Conservation (phyloP, 129 eudicot species). For the Flaveria robusta region DNA sequence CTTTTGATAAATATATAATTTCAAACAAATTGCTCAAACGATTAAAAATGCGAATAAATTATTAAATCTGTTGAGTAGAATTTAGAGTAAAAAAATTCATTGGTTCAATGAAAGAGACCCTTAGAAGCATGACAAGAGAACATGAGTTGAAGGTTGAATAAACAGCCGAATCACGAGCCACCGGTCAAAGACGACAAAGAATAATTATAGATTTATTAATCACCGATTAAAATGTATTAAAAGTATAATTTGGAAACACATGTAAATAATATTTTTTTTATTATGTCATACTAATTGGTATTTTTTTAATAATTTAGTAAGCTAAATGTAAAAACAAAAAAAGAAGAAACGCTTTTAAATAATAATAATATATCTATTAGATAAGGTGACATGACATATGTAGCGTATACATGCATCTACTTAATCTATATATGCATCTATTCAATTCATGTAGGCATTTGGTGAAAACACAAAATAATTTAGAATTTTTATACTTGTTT, state of each 20-base stretch:
- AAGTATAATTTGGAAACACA: background rate
- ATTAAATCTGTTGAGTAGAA: background rate
- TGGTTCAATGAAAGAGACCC: slow-evolving; percentile 33
- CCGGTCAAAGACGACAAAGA: background rate
- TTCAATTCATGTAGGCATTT: slow-evolving; percentile 8
- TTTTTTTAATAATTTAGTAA: background rate
- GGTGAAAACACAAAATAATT: slow-evolving; percentile 1
- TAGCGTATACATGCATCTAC: slow-evolving; percentile 4
- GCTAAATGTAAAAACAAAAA: background rate
- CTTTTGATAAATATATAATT: background rate
- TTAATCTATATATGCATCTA: background rate
- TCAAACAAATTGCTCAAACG: background rate
- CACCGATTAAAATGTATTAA: background rate
- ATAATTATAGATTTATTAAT: background rate
- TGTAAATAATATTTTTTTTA: background rate
- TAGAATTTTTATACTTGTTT: background rate
- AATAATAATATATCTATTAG: background rate
- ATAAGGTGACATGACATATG: slow-evolving; percentile 8
- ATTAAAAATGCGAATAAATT: background rate
- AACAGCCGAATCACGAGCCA: slow-evolving; percentile 17
- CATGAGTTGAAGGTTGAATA: slow-evolving; percentile 31
- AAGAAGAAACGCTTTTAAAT: background rate
- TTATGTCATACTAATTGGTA: background rate
- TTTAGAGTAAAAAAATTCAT: background rate
- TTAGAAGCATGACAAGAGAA: slow-evolving; percentile 26